A percentile compares a stretch with the other conserved stretches of the same genome.
Conservation (phyloP, 176 grass and related monocot species). For the Metroxylon sagu region DNA sequence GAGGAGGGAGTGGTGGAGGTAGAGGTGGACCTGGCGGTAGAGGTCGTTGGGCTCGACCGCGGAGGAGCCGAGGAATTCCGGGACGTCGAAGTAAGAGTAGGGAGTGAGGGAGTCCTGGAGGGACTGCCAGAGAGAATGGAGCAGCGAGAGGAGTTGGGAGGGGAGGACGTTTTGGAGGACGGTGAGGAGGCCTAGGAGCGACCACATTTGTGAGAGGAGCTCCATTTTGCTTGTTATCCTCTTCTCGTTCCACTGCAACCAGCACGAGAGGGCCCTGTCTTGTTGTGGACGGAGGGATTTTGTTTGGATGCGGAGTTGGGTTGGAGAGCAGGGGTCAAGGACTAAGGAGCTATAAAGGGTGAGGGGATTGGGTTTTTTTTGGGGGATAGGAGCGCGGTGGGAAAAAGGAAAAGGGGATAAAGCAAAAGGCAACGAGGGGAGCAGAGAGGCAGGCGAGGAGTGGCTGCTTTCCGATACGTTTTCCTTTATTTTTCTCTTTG, state of each 20-base stretch:
- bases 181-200: slow-evolving; percentile 84
- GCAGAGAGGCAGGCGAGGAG: background rate
- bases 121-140: slow-evolving; percentile 85
- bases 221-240: slow-evolving; percentile 34
- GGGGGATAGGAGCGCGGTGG: background rate
- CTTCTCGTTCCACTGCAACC: background rate
- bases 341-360: slow-evolving; percentile 10
- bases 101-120: slow-evolving; percentile 85
- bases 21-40: slow-evolving; percentile 88
- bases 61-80: slow-evolving; percentile 80
- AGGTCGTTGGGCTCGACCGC: slow-evolving; percentile 86
- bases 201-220: slow-evolving; percentile 96
- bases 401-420: slow-evolving; percentile 19
- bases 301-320: background rate
- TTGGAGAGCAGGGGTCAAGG: background rate
- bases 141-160: slow-evolving; percentile 70
- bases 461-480: background rate
- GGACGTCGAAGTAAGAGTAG: slow-evolving; percentile 96
- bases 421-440: slow-evolving; percentile 19
- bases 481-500: slow-evolving; percentile 4
- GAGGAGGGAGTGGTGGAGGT: slow-evolving; percentile 85
- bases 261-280: background rate
- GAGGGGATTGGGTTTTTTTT: no score
- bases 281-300: background rate
- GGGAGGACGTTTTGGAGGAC: slow-evolving; percentile 97